A percentile compares a stretch with the other conserved stretches of the same genome.
phyloP scores from a whole-genome alignment of 495 filamentous ascomycete genomes.

The Hypoxylon fragiforme region DNA sequence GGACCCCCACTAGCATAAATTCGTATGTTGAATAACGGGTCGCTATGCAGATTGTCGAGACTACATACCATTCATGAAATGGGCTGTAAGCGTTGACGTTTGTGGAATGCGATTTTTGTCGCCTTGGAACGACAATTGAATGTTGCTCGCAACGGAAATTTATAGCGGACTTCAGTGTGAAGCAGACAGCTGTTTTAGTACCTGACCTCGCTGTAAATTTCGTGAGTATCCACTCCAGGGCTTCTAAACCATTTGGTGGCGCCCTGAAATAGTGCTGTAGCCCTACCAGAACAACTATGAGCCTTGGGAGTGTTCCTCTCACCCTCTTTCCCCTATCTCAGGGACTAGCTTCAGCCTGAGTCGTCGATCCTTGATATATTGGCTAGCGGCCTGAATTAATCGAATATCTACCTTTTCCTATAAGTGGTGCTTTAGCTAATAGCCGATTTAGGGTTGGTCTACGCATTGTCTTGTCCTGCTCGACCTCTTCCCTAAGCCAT shows the following conservation, averaged over 20 bases:
- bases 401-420: constrained; percentile 7
- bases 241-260: neutral
- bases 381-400: constrained; percentile 13
- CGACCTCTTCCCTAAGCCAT: constrained; percentile 14
- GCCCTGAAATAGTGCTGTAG: constrained; percentile 7
- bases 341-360: constrained; percentile 11
- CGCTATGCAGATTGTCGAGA: constrained; percentile 30
- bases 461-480: constrained; percentile 13
- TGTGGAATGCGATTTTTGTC: constrained; percentile 9
- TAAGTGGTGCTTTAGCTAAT: constrained; percentile 6
- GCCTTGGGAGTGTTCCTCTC: neutral
- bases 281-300: constrained; percentile 9
- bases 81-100: neutral
- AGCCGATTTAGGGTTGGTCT: constrained; percentile 30
- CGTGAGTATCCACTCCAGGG: neutral
- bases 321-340: neutral
- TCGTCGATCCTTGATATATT: constrained; percentile 8
- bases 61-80: constrained; percentile 25
- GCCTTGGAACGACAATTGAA: constrained; percentile 18
- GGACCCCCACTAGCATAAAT: constrained; percentile 36
- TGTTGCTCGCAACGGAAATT: constrained; percentile 16
- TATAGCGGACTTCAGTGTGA: neutral
- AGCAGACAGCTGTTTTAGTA: neutral
- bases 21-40: constrained; percentile 36
- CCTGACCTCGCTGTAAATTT: constrained; percentile 4